Evolutionary conservation across 768 basidiomycete species (phyloP).

Genomic region (Udeniomyces megalosporus): DNA sequence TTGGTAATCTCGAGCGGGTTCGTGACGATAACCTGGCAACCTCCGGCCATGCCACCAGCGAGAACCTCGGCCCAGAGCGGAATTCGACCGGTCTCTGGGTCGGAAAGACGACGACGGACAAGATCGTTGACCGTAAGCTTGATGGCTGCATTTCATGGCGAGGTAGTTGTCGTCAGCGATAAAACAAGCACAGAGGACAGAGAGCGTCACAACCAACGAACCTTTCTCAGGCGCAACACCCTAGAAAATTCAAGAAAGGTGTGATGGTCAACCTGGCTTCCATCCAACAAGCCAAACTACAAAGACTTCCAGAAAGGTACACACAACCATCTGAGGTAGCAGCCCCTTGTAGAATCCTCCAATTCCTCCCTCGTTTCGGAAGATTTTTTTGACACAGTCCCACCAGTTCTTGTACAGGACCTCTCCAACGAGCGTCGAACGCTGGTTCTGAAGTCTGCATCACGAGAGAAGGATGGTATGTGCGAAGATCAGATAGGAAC

Average conservation of each 20-base stretch:
- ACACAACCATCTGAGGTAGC: slow-evolving; percentile 78
- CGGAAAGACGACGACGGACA: slow-evolving; percentile 63
- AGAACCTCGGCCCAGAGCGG: slow-evolving; percentile 74
- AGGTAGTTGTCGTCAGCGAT: too few relatives aligned
- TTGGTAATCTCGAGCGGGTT: slow-evolving; percentile 52
- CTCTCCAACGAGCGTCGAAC: slow-evolving; percentile 86
- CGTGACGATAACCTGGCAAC: slow-evolving; percentile 94
- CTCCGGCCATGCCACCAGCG: slow-evolving; percentile 86
- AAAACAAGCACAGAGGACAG: neutral
- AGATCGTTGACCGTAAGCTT: slow-evolving; percentile 94
- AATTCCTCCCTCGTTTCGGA: slow-evolving; percentile 88
- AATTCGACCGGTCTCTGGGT: slow-evolving; percentile 92
- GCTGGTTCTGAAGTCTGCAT: slow-evolving; percentile 80
- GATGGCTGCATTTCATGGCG: too few relatives aligned
- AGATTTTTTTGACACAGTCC: slow-evolving; percentile 85
- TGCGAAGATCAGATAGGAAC: neutral
- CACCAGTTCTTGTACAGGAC: slow-evolving; percentile 89
- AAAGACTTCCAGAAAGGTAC: too few relatives aligned
- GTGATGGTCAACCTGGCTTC: neutral
- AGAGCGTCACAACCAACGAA: neutral
- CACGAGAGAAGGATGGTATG: too few relatives aligned
- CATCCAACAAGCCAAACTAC: too few relatives aligned
- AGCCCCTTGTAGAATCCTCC: slow-evolving; percentile 75
- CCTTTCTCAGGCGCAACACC: slow-evolving; percentile 95
- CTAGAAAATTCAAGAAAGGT: slow-evolving; percentile 30